Percentiles rank a stretch among this genome's conserved stretches.
Conservation (phyloP, 1,284 basidiomycete genomes). For the Trichosporon asahii region DNA sequence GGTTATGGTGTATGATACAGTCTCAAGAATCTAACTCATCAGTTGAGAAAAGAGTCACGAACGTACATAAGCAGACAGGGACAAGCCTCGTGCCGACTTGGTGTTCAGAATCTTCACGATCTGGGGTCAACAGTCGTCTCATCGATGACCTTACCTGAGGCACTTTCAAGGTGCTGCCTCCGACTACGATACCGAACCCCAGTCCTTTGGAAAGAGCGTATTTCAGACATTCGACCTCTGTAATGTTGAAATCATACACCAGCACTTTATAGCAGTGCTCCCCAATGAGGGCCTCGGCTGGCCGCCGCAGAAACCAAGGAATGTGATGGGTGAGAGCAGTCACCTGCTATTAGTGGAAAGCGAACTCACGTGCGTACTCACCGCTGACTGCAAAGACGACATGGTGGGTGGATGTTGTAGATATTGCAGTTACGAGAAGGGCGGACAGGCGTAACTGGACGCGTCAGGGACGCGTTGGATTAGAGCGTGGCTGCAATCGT, state of each 20-base stretch:
- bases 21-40: constrained; percentile 61
- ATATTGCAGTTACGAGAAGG: neutral
- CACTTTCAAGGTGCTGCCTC: constrained; percentile 89
- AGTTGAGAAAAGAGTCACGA: neutral
- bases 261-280: constrained; percentile 88
- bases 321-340: constrained; percentile 57
- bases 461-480: neutral
- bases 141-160: constrained; percentile 66
- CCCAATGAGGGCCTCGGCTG: constrained; percentile 77
- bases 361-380: constrained; percentile 1
- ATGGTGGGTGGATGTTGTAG: too few species aligned
- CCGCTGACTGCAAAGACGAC: constrained; percentile 23
- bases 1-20: constrained; percentile 78
- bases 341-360: constrained; percentile 26
- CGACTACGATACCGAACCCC: constrained; percentile 87
- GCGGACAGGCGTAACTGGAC: neutral
- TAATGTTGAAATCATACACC: constrained; percentile 81
- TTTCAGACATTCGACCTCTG: constrained; percentile 80
- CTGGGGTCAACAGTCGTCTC: constrained; percentile 46
- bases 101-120: constrained; percentile 58
- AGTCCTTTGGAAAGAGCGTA: constrained; percentile 88
- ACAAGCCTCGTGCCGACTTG: constrained; percentile 76
- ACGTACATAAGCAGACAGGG: constrained; percentile 66
- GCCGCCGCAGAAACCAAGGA: constrained; percentile 74
- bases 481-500: neutral